Conservation (phyloP, 2,329 filamentous ascomycete genomes). For the Colletotrichum sp. region DNA sequence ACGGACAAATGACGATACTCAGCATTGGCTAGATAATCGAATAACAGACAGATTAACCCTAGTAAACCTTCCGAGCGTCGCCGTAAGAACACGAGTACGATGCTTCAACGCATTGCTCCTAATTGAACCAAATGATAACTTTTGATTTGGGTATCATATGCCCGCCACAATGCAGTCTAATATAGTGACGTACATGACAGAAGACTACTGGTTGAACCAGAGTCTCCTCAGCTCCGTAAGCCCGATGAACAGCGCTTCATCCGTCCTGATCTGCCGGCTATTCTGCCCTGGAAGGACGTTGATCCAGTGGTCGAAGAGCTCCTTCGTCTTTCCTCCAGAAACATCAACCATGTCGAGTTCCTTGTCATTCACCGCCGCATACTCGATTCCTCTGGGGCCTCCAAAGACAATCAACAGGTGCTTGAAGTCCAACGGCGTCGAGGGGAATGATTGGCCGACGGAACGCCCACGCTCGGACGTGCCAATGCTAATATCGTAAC, state of each 20-base stretch:
- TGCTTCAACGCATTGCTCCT: fast-evolving
- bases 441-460: slow-evolving; percentile 50
- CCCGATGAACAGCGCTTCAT: slow-evolving; percentile 82
- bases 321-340: slow-evolving; percentile 60
- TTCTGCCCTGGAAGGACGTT: slow-evolving; percentile 83
- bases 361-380: slow-evolving; percentile 68
- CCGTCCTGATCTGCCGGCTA: slow-evolving; percentile 81
- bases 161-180: not conserved
- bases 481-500: slow-evolving; percentile 83
- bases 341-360: slow-evolving; percentile 66
- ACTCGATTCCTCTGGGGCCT: slow-evolving; percentile 80
- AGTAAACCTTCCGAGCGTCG: too few species aligned
- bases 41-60: too few species aligned
- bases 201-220: slow-evolving; percentile 45
- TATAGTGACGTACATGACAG: not conserved
- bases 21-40: too few species aligned
- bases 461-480: slow-evolving; percentile 78
- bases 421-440: slow-evolving; percentile 55
- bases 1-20: too few species aligned
- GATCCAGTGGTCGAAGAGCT: slow-evolving; percentile 85
- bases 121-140: not conserved
- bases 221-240: slow-evolving; percentile 70
- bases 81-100: fast-evolving
- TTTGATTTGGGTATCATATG: slow-evolving; percentile 19
- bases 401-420: slow-evolving; percentile 83